Evolutionary conservation across 768 basidiomycete genomes (phyloP), one percentile per base, ranked within the genome.

Genomic region (Rhodotorula taiwanensis): DNA sequence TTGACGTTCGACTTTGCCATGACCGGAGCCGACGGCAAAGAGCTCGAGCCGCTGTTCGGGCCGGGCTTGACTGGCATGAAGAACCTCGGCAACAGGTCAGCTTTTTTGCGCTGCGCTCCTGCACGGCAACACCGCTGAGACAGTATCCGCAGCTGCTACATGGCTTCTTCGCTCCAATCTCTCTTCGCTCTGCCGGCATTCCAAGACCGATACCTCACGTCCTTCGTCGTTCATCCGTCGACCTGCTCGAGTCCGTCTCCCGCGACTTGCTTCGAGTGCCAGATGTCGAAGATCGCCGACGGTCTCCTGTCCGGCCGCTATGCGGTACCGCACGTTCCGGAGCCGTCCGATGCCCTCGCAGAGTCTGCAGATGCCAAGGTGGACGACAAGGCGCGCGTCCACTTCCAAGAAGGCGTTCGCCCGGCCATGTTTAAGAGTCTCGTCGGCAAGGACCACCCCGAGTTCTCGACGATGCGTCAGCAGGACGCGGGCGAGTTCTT

Each of bases 401-500:
- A 82, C 7, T 92, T 89, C 78, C 94, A 98, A 73, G 83, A 82
- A 28, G 95, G 95, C 1, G 75, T 99, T 45, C 82, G 82, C 47
- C 95, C 94, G 0, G 79, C 79, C 2, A 83, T 83, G 66, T 90
- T 98, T 79, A 98, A 97, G 76, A 78, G 84, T 8, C 81, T 98
- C 15, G 83, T 98, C 41, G 94, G 94, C 4, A 88, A 87, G 69
- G 91, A 89, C 2, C 95, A 98, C 72, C 83, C 83, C 36, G 95
- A 97, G 76, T 98, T 98, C 72, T 80, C 87, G 39, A 98, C 93
- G 51, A 98, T 97, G 93, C 81, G 83, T 55, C 94, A 99, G 76
- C 95, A 98, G 74, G 95, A 99, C 72, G 84, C 92, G 9, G 91
- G 94, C 72, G 94, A 98, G 76, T 98, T 97, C 78, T 81, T 99